A percentile compares a stretch with the other conserved stretches of the same genome.
These are phyloP conservation scores for Rhizopus microsporus DNA, from an alignment of 371 early-diverging fungal species.

Conservation along the genomic window DNA sequence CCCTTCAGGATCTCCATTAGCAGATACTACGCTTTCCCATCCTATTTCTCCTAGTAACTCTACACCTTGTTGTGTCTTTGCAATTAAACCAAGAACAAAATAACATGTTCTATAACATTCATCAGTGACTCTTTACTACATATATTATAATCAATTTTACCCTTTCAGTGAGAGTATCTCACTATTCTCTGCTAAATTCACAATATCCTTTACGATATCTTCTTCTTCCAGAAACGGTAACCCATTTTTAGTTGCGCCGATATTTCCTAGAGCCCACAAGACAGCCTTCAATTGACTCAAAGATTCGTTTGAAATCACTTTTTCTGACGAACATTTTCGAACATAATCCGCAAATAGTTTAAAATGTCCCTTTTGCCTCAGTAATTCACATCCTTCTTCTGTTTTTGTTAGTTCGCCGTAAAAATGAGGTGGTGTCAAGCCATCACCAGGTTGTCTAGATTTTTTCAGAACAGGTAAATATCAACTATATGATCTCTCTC, in stretches of 20 bases:
- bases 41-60: slow-evolving; percentile 74
- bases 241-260: slow-evolving; percentile 74
- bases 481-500: background rate
- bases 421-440: slow-evolving; percentile 73
- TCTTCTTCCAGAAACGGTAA: slow-evolving; percentile 71
- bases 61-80: slow-evolving; percentile 69
- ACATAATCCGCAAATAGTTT: slow-evolving; percentile 61
- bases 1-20: slow-evolving; percentile 58
- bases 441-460: slow-evolving; percentile 51
- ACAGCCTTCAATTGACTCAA: slow-evolving; percentile 73
- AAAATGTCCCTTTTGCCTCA: slow-evolving; percentile 72
- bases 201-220: slow-evolving; percentile 72
- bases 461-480: background rate
- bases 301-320: slow-evolving; percentile 14
- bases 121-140: background rate
- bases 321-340: slow-evolving; percentile 55
- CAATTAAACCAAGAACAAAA: slow-evolving; percentile 74
- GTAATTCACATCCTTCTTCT: slow-evolving; percentile 69
- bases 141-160: slow-evolving; percentile 37
- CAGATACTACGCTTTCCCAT: slow-evolving; percentile 72
- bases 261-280: slow-evolving; percentile 83
- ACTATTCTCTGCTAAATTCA: slow-evolving; percentile 67
- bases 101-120: slow-evolving; percentile 57
- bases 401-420: slow-evolving; percentile 85
- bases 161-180: slow-evolving; percentile 76